Evolutionary conservation across 2,329 filamentous ascomycete species (phyloP), one percentile per base, ranked within the genome.

Genomic region (Calonectria fujianensis): DNA sequence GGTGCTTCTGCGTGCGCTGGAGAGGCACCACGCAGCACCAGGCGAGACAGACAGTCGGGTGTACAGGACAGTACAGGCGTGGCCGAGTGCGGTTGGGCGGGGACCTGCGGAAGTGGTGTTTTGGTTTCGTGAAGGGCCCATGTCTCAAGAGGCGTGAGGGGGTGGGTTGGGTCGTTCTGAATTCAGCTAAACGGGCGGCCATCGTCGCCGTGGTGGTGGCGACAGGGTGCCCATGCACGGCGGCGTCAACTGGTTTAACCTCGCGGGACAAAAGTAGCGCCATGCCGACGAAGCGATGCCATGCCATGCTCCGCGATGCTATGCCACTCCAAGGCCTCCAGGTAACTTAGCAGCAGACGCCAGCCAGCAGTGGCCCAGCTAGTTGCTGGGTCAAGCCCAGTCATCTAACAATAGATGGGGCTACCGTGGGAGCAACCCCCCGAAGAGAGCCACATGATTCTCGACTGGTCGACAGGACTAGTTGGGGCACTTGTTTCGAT

Each of bases 51-150:
- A 39, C 48, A 67, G 45, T 52, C 27, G 65, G 31, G 32, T 37
- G 65, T 57, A 69, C 50, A 31, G 50, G 37, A 29, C 16, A 57
- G 29, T 54, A 57, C 37, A 57, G 48, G 73, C 72, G 78, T 77
- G 78, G 77, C 77, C 76, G 69, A 77, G 76, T 75, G 74, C 67
- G 78, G 77, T 75, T 79, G 76, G 77, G 70, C 57, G 66, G 71
- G 63, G 32, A 32, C 27, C 20, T 48, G 20, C 35, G 39, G 70
- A 64, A 35, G 57, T 37, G 66, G 29, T 66, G 52, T 66, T 63
- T 72, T 72, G 41, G 52, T 50, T 52, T 54, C 24, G 48, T 48
- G 27, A 39, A 57, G 51, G 50, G 61, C 18, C 39, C 61, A 65
- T 48, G 69, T 66, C 61, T 63, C 45, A 48, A 35, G 27, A 41